Percentiles rank a stretch among this genome's conserved stretches.
phyloP scores from a whole-genome alignment of 176 grass and related monocot species.

The Luzula sylvatica region DNA sequence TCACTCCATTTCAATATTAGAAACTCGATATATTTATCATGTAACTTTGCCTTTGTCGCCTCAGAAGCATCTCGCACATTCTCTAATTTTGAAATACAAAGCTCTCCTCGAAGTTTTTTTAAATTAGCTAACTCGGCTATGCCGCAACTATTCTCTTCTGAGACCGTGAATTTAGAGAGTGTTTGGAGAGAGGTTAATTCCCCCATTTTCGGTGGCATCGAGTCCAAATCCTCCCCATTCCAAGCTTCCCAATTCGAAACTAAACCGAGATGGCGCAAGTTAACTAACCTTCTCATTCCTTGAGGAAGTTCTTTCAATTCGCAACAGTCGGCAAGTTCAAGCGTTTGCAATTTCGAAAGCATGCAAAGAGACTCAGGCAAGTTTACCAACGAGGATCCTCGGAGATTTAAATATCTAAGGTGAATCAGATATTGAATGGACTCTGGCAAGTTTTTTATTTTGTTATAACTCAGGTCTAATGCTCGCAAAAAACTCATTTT shows the following conservation, averaged over 20 bases:
- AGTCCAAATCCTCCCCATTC: not conserved
- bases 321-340: constrained; percentile 31
- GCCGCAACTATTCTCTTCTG: constrained; percentile 11
- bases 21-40: constrained; percentile 17
- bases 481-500: too few relatives aligned
- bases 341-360: constrained; percentile 39
- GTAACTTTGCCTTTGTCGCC: constrained; percentile 25
- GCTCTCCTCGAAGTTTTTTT: constrained; percentile 41
- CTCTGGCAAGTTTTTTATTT: constrained; percentile 25
- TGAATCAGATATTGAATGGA: constrained; percentile 32
- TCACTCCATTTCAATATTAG: constrained; percentile 32
- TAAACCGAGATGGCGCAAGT: constrained; percentile 39
- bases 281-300: constrained; percentile 29
- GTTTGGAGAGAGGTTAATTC: constrained; percentile 31
- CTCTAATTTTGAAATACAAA: constrained; percentile 41
- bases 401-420: constrained; percentile 39
- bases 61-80: not conserved
- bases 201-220: not conserved
- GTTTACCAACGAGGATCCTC: constrained; percentile 12
- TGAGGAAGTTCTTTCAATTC: constrained; percentile 32
- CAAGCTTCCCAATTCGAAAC: constrained; percentile 41
- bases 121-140: constrained; percentile 25
- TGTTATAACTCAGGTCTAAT: constrained; percentile 35
- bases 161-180: constrained; percentile 28
- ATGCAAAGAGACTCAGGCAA: constrained; percentile 31